These are phyloP conservation scores for Suhomyces faveliae DNA, from an alignment of 805 yeast species.

Conservation along the genomic window DNA sequence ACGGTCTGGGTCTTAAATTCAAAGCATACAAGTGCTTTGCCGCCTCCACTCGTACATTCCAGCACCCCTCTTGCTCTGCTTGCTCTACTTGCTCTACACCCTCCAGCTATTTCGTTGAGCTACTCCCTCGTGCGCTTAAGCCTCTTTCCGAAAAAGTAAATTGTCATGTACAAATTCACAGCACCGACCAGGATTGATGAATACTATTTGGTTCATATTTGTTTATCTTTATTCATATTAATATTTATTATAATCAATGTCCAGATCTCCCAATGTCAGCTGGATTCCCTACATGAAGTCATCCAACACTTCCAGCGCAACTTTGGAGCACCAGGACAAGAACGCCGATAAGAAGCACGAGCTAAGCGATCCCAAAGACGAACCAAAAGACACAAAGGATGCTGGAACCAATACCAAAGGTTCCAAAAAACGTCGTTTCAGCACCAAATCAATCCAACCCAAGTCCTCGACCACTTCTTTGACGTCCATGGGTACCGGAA, in stretches of 20 bases:
- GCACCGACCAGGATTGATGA: background rate
- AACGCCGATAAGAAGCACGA: background rate
- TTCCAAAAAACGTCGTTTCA: slow-evolving; percentile 1
- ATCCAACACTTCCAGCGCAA: background rate
- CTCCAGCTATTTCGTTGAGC: background rate
- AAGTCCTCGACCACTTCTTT: slow-evolving; percentile 25
- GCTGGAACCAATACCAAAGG: background rate
- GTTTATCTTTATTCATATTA: background rate
- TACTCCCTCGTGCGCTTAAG: background rate
- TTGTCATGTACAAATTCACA: background rate
- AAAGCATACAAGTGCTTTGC: too few species aligned
- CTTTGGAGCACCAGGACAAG: background rate
- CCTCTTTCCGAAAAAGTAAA: background rate
- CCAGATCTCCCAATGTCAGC: slow-evolving; percentile 3
- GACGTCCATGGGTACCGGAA: slow-evolving; percentile 23
- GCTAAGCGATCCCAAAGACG: background rate
- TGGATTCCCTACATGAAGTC: background rate
- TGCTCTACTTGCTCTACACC: background rate
- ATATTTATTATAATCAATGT: background rate
- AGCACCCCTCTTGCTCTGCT: too few species aligned
- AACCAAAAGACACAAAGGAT: background rate
- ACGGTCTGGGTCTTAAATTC: too few species aligned
- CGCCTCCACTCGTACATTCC: too few species aligned
- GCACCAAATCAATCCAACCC: slow-evolving; percentile 8
- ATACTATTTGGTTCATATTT: too few species aligned